Base-by-base conservation (phyloP, 169 alveolate species). In the Babesia caballi region DNA sequence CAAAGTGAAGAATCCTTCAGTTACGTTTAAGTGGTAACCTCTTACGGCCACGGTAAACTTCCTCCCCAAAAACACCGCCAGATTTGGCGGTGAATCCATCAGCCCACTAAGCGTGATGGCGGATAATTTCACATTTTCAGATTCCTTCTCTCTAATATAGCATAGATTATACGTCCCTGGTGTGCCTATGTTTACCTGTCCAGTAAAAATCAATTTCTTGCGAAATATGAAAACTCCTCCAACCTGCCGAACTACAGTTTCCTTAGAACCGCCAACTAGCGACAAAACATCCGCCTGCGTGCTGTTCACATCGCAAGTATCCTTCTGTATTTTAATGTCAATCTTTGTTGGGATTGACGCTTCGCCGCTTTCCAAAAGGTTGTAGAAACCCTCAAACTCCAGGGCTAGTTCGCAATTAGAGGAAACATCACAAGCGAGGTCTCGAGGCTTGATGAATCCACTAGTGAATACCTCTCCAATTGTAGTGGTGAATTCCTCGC, bases 401-500 rank as follows among this genome's bases (percentile, higher is more conserved):
- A 63, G 9, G 2, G 36, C 38, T 6, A 63, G 5, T 19, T 28
- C 8, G 19, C 73, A 63, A 33, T 14, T 46, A 12, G 73, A 47
- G 7, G 3, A 1, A n/a, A 49, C 25, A 25, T 14, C 30, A 33
- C 82, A 71, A 15, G 5, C 25, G 49, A 47, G 41, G n/a, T 27
- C 32, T 21, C 14, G 7, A 1, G 21, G 23, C 21, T 58, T 27
- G 0, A 3, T 21, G 21, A 68, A n/a, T 38, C 87, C 87, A 28
- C 73, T 41, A 7, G 15, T 8, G 25, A 25, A 60, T 17, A 78
- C 17, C 30, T 78, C 83, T 12, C 77, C 81, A 7, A 69, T 35
- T 21, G 35, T 61, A 4, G 35, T 21, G 19, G 49, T 78, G 41
- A 59, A 78, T 12, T 78, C 68, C 40, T 78, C 83, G 15, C 30